Conservation (phyloP, 1,284 basidiomycete genomes). For the Psilocybe mexicana region DNA sequence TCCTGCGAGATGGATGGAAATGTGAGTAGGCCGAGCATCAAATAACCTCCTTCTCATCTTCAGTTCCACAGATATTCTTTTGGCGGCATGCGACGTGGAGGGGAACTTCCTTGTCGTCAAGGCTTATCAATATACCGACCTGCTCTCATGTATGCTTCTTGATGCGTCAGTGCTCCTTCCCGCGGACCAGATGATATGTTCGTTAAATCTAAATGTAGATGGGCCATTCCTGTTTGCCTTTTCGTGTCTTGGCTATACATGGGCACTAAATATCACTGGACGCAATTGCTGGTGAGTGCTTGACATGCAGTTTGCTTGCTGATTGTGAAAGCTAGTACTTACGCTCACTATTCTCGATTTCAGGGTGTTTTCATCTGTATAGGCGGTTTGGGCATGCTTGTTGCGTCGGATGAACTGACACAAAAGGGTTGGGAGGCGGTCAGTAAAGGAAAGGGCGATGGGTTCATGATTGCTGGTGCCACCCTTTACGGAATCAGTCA, state of each 20-base stretch:
- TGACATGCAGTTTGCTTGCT: not conserved
- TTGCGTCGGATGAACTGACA: constrained; percentile 70
- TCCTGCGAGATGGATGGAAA: constrained; percentile 80
- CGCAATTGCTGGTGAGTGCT: constrained; percentile 66
- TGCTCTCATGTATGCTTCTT: constrained; percentile 85
- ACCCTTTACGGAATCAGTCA: constrained; percentile 82
- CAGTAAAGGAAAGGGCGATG: constrained; percentile 75
- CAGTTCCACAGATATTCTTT: constrained; percentile 58
- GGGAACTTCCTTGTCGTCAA: constrained; percentile 85
- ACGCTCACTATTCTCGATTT: not conserved
- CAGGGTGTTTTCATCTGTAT: constrained; percentile 79
- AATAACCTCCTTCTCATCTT: not conserved
- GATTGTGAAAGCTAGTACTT: too few relatives aligned
- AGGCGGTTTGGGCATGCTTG: constrained; percentile 75
- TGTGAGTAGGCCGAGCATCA: constrained; percentile 46
- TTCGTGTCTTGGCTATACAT: constrained; percentile 82
- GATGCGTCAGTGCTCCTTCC: constrained; percentile 60
- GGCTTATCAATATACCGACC: constrained; percentile 85
- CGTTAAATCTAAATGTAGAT: constrained; percentile 40
- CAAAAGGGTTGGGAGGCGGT: constrained; percentile 69
- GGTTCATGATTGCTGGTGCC: constrained; percentile 83
- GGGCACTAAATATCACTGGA: constrained; percentile 79
- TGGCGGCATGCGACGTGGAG: constrained; percentile 81
- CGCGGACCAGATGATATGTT: not conserved
- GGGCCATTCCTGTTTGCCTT: constrained; percentile 86